Evolutionary conservation across 257 asterid genomes (phyloP).

Genomic region (Rhazya stricta): DNA sequence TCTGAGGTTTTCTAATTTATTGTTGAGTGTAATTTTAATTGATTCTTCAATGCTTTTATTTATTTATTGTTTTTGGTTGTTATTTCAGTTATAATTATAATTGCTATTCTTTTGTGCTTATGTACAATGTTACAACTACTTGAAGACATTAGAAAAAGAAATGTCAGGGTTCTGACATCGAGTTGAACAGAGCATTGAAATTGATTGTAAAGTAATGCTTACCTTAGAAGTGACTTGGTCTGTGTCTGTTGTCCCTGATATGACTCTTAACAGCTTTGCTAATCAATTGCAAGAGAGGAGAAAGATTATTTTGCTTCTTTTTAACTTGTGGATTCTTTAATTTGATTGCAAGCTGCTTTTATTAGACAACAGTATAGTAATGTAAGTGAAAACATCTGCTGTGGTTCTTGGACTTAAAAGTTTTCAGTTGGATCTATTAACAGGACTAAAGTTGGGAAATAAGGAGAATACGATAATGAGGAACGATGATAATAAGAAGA

Average conservation of each 20-base stretch:
- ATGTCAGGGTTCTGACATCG: background rate
- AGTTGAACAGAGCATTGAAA: background rate
- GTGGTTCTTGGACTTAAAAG: slow-evolving; percentile 5
- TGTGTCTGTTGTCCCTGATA: background rate
- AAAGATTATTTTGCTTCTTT: background rate
- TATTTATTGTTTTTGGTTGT: too few relatives aligned
- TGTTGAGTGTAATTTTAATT: background rate
- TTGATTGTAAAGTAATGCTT: background rate
- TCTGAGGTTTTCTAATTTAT: background rate
- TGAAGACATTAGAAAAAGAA: background rate
- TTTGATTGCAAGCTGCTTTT: background rate
- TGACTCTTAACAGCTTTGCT: background rate
- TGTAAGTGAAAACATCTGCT: background rate
- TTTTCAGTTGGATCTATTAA: slow-evolving; percentile 13
- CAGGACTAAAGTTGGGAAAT: slow-evolving; percentile 40
- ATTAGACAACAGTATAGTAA: background rate
- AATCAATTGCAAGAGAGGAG: background rate
- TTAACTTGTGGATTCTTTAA: background rate
- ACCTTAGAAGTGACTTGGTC: background rate
- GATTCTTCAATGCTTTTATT: background rate
- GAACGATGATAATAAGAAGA: slow-evolving; percentile 34
- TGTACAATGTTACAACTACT: background rate
- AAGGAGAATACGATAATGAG: slow-evolving; percentile 24
- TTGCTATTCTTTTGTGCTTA: background rate
- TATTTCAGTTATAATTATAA: background rate